These are phyloP conservation scores for Senna siamea DNA, from an alignment of 306 rosid species.

Conservation along the genomic window DNA sequence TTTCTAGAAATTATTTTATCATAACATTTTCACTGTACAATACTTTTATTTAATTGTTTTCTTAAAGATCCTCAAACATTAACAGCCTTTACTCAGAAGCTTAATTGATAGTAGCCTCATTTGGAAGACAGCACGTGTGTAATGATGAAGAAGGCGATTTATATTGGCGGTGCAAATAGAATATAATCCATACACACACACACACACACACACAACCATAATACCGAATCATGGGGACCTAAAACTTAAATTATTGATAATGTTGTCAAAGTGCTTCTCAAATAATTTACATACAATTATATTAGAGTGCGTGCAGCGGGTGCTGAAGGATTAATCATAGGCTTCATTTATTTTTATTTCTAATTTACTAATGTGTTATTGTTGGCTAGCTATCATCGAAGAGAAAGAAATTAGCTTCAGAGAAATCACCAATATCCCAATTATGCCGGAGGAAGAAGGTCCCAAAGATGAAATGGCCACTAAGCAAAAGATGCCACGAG, in stretches of 20 bases:
- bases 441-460: slow-evolving; percentile 25
- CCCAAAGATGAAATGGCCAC: slow-evolving; percentile 15
- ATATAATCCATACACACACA: slow-evolving; percentile 4
- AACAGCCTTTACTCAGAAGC: slow-evolving; percentile 34
- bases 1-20: neutral
- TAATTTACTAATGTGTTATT: neutral
- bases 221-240: slow-evolving; percentile 35
- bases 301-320: slow-evolving; percentile 20
- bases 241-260: slow-evolving; percentile 13
- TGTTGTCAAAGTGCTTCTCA: slow-evolving; percentile 19
- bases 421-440: slow-evolving; percentile 39
- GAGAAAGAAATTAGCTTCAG: slow-evolving; percentile 64
- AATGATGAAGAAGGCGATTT: slow-evolving; percentile 35
- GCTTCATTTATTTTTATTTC: neutral
- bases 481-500: slow-evolving; percentile 78
- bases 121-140: slow-evolving; percentile 51
- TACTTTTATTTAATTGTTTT: neutral
- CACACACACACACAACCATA: no score
- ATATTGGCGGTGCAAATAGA: slow-evolving; percentile 38
- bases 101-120: slow-evolving; percentile 48
- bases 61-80: neutral
- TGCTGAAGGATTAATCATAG: slow-evolving; percentile 3
- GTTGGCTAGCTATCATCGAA: slow-evolving; percentile 25
- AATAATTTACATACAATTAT: slow-evolving; percentile 25
- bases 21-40: neutral